These are phyloP conservation scores for Mallotus japonicus DNA, from an alignment of 441 rosid genomes.

Conservation along the genomic window DNA sequence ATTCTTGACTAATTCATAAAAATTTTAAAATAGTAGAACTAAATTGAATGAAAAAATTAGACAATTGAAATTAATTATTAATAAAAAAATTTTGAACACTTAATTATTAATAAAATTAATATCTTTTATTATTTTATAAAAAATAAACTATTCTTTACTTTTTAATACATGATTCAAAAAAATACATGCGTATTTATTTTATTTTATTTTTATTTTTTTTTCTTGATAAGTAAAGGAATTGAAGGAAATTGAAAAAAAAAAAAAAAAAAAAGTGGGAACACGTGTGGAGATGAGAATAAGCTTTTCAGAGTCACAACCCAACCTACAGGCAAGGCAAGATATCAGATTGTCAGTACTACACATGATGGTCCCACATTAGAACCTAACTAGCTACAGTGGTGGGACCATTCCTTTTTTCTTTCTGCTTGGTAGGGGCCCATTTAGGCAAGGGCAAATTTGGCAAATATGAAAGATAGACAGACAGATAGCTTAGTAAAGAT, in stretches of 20 bases:
- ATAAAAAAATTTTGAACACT: too few relatives aligned
- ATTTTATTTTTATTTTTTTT: too few relatives aligned
- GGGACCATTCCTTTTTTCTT: not conserved
- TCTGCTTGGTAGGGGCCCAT: not conserved
- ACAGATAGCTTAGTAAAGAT: not conserved
- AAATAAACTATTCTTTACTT: too few relatives aligned
- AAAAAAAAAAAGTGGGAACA: not conserved
- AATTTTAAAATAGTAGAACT: too few relatives aligned
- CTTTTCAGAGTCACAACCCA: not conserved
- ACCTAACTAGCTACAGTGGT: not conserved
- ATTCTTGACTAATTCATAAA: too few relatives aligned
- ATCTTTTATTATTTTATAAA: too few relatives aligned
- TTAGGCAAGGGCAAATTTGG: not conserved
- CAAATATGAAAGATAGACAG: not conserved
- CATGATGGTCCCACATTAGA: not conserved
- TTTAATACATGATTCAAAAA: too few relatives aligned
- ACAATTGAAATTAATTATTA: too few relatives aligned
- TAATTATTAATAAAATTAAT: too few relatives aligned
- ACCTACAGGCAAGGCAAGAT: not conserved
- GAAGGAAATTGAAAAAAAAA: not conserved
- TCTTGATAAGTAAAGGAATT: not conserved
- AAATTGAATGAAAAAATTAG: too few relatives aligned
- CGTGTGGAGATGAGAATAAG: slow-evolving; percentile 14
- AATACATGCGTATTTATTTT: too few relatives aligned
- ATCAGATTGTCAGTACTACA: not conserved